Conservation (phyloP, 305 asterid species). For the Fraxinus latifolia region DNA sequence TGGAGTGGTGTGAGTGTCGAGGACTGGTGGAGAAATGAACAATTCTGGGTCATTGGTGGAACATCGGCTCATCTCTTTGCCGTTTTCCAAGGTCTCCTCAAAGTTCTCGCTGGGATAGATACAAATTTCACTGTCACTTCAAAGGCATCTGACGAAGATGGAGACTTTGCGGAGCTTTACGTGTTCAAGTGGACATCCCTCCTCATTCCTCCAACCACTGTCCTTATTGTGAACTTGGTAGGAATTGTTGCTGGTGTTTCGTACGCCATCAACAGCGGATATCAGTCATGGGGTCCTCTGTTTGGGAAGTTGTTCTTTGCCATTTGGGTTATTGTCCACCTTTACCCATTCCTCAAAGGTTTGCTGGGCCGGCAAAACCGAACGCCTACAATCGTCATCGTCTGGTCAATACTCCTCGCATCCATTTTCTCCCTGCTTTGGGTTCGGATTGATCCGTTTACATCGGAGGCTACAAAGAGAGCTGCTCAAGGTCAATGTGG, state of each 20-base stretch:
- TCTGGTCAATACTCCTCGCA: not conserved
- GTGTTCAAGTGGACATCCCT: constrained; percentile 68
- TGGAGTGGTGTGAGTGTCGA: constrained; percentile 65
- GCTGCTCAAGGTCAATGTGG: not conserved
- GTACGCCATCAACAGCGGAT: constrained; percentile 59
- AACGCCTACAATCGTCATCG: not conserved
- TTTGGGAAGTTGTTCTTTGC: constrained; percentile 60
- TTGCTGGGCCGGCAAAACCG: not conserved
- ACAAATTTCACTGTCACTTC: constrained; percentile 70
- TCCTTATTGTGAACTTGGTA: constrained; percentile 51
- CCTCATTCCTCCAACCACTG: constrained; percentile 61
- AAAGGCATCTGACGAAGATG: constrained; percentile 59
- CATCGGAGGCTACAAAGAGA: not conserved
- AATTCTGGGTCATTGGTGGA: constrained; percentile 76
- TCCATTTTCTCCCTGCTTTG: not conserved
- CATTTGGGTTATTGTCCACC: constrained; percentile 65
- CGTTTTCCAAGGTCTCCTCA: constrained; percentile 65
- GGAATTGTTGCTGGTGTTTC: constrained; percentile 70
- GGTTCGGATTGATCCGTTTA: not conserved
- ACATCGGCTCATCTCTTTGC: constrained; percentile 67
- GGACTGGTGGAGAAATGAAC: constrained; percentile 80
- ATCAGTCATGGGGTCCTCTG: constrained; percentile 71
- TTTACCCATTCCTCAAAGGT: constrained; percentile 53
- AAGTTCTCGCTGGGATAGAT: constrained; percentile 64
- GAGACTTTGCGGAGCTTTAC: constrained; percentile 58